These are phyloP conservation scores for Mycena galericulata DNA, from an alignment of 768 basidiomycete genomes.

Conservation along the genomic window DNA sequence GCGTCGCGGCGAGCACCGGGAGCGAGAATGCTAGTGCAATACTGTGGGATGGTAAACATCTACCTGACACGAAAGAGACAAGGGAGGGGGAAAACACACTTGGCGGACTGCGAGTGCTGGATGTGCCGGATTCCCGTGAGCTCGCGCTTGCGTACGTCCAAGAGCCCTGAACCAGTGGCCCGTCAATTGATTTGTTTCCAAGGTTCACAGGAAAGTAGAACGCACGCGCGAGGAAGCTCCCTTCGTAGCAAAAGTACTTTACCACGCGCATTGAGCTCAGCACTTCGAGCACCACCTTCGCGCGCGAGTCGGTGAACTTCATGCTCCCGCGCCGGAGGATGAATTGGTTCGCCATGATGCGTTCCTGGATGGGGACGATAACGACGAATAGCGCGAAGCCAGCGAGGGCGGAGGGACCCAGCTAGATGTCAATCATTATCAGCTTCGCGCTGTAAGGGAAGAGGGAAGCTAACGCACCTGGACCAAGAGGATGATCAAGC, in stretches of 20 bases:
- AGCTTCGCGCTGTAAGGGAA: too few species aligned
- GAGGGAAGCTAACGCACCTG: not conserved
- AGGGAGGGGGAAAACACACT: slow-evolving; percentile 51
- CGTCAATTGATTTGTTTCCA: not conserved
- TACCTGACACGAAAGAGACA: slow-evolving; percentile 9
- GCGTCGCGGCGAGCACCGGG: slow-evolving; percentile 72
- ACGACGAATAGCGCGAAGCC: slow-evolving; percentile 57
- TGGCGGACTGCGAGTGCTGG: slow-evolving; percentile 69
- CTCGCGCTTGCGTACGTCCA: slow-evolving; percentile 64
- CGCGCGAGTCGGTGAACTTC: slow-evolving; percentile 71
- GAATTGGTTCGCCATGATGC: slow-evolving; percentile 71
- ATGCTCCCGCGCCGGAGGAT: slow-evolving; percentile 63
- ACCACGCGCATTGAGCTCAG: slow-evolving; percentile 74
- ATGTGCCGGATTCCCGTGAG: slow-evolving; percentile 67
- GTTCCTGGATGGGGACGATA: slow-evolving; percentile 71
- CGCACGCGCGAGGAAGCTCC: slow-evolving; percentile 66
- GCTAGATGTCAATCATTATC: too few species aligned
- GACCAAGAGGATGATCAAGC: slow-evolving; percentile 36
- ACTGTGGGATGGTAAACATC: slow-evolving; percentile 40
- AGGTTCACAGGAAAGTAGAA: not conserved
- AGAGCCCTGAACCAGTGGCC: slow-evolving; percentile 45
- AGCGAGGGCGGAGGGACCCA: slow-evolving; percentile 33
- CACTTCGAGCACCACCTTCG: slow-evolving; percentile 61
- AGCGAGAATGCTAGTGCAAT: slow-evolving; percentile 68
- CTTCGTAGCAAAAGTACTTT: slow-evolving; percentile 82